Evolutionary conservation across 768 basidiomycete species (phyloP).

Genomic region (Clitopilus hobsonii): DNA sequence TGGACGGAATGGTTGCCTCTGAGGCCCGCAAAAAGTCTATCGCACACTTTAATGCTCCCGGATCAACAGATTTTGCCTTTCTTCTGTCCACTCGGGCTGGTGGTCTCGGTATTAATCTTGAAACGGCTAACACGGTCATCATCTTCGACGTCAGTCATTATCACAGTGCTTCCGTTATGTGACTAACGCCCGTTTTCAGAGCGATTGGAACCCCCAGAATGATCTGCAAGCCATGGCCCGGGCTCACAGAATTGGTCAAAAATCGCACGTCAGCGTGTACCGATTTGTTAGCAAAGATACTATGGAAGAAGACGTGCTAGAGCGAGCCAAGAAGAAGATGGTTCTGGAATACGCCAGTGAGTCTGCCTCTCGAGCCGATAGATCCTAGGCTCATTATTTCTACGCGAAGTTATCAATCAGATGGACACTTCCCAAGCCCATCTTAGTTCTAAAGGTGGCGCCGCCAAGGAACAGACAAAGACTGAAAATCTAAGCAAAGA

Average conservation of each 20-base stretch:
- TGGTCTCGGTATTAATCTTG: slow-evolving; percentile 96
- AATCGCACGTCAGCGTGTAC: slow-evolving; percentile 97
- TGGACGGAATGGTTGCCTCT: slow-evolving; percentile 94
- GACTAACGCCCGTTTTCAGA: slow-evolving; percentile 41
- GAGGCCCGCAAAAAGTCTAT: slow-evolving; percentile 94
- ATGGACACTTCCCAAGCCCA: slow-evolving; percentile 99
- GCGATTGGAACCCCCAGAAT: slow-evolving; percentile 98
- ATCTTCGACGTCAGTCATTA: slow-evolving; percentile 84
- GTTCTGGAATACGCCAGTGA: slow-evolving; percentile 97
- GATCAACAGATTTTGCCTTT: slow-evolving; percentile 95
- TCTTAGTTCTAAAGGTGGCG: slow-evolving; percentile 72
- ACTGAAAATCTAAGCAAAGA: slow-evolving; percentile 90
- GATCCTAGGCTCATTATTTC: slow-evolving; percentile 6
- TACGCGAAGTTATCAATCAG: slow-evolving; percentile 87
- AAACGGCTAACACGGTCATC: slow-evolving; percentile 98
- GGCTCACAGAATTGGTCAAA: slow-evolving; percentile 98
- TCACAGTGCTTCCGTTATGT: background rate
- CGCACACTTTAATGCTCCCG: slow-evolving; percentile 92
- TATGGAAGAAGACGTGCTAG: slow-evolving; percentile 98
- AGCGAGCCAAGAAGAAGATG: slow-evolving; percentile 99
- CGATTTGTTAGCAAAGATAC: slow-evolving; percentile 99
- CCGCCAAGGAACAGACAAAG: slow-evolving; percentile 65
- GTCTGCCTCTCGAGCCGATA: slow-evolving; percentile 28
- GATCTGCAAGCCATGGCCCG: slow-evolving; percentile 99
- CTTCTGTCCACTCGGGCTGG: slow-evolving; percentile 95